phyloP scores from a whole-genome alignment of 495 filamentous ascomycete species.

The Podospora australis region DNA sequence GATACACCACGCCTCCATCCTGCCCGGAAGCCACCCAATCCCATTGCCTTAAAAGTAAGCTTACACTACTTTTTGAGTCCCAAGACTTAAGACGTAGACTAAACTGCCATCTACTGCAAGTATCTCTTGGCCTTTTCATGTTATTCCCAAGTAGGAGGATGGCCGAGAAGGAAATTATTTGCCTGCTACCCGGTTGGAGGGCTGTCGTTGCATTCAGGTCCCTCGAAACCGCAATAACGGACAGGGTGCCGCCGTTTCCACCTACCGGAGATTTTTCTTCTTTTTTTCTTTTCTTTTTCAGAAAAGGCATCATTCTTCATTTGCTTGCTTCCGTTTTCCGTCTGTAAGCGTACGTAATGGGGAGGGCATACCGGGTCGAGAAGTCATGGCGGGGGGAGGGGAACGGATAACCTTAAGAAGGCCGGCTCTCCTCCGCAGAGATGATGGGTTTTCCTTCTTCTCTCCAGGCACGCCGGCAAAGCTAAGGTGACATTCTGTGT shows the following conservation, averaged over 20 bases:
- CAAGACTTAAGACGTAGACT: too few relatives aligned
- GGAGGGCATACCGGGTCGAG: not conserved
- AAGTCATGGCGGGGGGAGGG: not conserved
- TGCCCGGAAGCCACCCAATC: not conserved
- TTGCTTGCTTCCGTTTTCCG: slow-evolving; percentile 6
- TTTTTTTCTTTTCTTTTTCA: too few relatives aligned
- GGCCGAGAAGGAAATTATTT: slow-evolving; percentile 2
- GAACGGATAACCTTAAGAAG: slow-evolving; percentile 6
- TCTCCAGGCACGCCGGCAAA: slow-evolving; percentile 8
- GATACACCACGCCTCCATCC: not conserved
- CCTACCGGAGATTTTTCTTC: slow-evolving; percentile 12
- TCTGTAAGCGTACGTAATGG: slow-evolving; percentile 4
- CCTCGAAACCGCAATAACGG: slow-evolving; percentile 20
- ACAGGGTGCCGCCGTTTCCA: slow-evolving; percentile 23
- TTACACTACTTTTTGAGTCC: not conserved
- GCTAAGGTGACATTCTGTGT: slow-evolving; percentile 10
- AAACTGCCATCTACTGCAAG: slow-evolving; percentile 3
- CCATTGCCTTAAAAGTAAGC: not conserved
- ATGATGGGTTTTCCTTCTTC: not conserved
- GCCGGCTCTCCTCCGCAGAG: slow-evolving; percentile 1
- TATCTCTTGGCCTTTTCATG: not conserved
- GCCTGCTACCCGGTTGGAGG: slow-evolving; percentile 15
- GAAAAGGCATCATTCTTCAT: slow-evolving; percentile 3
- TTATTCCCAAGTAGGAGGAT: not conserved
- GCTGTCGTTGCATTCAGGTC: slow-evolving; percentile 22